Base-by-base conservation (phyloP, 371 early-diverging fungal species). In the Mortierella sp. region DNA sequence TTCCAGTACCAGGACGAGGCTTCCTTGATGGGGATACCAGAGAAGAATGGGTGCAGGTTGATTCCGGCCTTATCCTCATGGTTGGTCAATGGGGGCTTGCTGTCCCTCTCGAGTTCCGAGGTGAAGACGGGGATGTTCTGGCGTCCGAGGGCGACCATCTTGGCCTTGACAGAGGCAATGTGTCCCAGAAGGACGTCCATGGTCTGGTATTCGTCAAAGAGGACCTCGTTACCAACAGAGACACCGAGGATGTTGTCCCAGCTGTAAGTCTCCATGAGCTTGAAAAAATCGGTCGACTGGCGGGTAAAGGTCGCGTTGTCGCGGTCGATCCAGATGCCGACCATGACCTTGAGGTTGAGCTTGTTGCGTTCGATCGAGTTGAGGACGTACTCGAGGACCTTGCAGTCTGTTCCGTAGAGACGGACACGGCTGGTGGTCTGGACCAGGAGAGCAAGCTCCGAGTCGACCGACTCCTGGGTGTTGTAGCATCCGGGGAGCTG, bases 41-140 rank as follows among this genome's bases (percentile, higher is more conserved):
- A 90, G 87, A 92, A 93, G 88, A 91, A 92, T 13, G 93, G 93
- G 85, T 92, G 92, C 7, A 89, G 90, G 74, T 93, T 90, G 67
- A 90, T 89, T 50, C 88, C 86, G 11, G 90, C 88, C 63, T 79
- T 88, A 77, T 93, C 93, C 37, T 89, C 89, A 76, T 90, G 89
- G 16, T 81, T 79, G 24, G 92, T 79, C 50, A 93, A 69, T 3
- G 83, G 80, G 41, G 88, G 77, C 41, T 85, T 83, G 66, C 86
- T 87, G 70, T 79, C 75, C 24, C 79, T 67, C 68, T 85, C 89
- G 47, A 89, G 88, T 67, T 93, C 93, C 4, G 91, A 90, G 2
- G 89, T 88, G 66, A 89, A 90, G 22, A 93, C 91, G 0, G 91
- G 90, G 43, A 90, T 87, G 19, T 79, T 47, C 1, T 79, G 70